Evolutionary conservation across 2,329 filamentous ascomycete species (phyloP).

Genomic region (Penicillium sp.): DNA sequence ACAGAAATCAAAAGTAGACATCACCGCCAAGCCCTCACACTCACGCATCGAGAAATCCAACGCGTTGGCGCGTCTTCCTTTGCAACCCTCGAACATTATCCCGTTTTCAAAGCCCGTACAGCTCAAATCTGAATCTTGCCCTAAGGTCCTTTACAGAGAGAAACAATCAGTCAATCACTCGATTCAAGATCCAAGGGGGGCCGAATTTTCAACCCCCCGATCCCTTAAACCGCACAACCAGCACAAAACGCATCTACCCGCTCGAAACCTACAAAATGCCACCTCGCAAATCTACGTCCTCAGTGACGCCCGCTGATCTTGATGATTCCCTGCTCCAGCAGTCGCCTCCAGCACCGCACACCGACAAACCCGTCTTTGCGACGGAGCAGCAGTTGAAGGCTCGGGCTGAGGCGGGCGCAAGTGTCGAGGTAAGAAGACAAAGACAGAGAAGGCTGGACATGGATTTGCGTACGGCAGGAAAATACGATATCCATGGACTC

Average conservation of each 20-base stretch:
- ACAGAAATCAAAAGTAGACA: neutral
- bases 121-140: neutral
- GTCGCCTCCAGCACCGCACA: slow-evolving; percentile 14
- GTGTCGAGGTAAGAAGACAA: slow-evolving; percentile 38
- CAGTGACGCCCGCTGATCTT: slow-evolving; percentile 24
- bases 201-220: neutral
- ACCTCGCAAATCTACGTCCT: slow-evolving; percentile 38
- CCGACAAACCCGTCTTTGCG: slow-evolving; percentile 31
- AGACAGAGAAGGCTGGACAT: neutral
- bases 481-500: neutral
- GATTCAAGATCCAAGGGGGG: neutral
- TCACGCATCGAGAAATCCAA: slow-evolving; percentile 9
- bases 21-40: slow-evolving; percentile 9
- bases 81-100: neutral
- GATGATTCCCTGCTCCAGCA: slow-evolving; percentile 18
- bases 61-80: slow-evolving; percentile 22
- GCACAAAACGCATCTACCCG: neutral
- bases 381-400: slow-evolving; percentile 43
- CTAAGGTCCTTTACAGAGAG: neutral
- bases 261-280: slow-evolving; percentile 24
- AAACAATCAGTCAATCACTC: neutral
- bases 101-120: neutral
- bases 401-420: slow-evolving; percentile 38
- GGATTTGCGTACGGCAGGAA: neutral
- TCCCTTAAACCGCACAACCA: neutral